Conservation (phyloP, 1,284 basidiomycete species). For the Rhodotorula sp. region DNA sequence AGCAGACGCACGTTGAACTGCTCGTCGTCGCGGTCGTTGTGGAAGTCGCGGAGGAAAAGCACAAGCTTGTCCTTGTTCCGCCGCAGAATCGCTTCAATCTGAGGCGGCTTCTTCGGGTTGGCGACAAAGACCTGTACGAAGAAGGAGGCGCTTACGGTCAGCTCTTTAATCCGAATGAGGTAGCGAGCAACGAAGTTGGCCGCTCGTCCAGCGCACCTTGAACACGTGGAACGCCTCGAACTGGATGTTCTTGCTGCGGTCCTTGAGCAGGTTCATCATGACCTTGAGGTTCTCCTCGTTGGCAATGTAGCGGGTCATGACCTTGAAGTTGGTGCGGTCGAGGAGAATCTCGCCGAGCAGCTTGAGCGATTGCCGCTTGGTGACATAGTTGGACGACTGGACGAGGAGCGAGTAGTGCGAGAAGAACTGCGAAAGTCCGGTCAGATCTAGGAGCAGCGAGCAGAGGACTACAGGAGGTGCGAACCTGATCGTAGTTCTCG, state of each 20-base stretch:
- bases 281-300: conserved; percentile 86
- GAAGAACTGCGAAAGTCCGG: conserved; percentile 72
- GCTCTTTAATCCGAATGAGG: background rate
- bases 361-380: conserved; percentile 98
- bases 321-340: conserved; percentile 93
- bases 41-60: conserved; percentile 85
- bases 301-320: conserved; percentile 98
- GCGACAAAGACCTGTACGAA: conserved; percentile 86
- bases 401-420: conserved; percentile 89
- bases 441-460: background rate
- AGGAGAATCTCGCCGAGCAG: conserved; percentile 95
- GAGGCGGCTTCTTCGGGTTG: conserved; percentile 96
- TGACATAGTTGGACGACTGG: conserved; percentile 93
- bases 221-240: conserved; percentile 99
- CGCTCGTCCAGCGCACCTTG: conserved; percentile 66
- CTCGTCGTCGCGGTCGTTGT: conserved; percentile 98
- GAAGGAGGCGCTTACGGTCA: background rate
- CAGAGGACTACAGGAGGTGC: conserved; percentile 44
- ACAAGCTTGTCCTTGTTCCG: conserved; percentile 94
- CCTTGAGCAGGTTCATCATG: conserved; percentile 98
- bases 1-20: conserved; percentile 86
- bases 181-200: background rate
- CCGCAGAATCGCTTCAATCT: conserved; percentile 86
- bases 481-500: conserved; percentile 88
- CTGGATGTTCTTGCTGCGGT: conserved; percentile 98